Base-by-base conservation (phyloP, 257 asterid species). In the Solanum phureja region DNA sequence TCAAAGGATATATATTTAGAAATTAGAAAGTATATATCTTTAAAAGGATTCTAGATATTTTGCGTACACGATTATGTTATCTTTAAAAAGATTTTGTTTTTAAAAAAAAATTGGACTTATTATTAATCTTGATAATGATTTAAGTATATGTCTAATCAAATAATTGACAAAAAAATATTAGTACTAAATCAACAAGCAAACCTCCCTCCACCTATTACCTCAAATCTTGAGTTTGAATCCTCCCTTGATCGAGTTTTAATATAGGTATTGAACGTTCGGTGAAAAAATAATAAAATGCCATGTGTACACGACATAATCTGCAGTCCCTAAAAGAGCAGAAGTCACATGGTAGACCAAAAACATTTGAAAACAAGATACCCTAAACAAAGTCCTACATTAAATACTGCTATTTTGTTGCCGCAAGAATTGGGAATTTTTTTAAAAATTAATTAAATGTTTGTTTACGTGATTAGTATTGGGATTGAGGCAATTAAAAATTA, bases 331-430 rank as follows among this genome's bases (percentile, higher is more conserved):
- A 85, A 85, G 89, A 89, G 90, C 98, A 92, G 29, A 74, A 87
- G 94, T 93, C 94, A 92, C 95, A 88, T 92, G 94, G 91, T 91
- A 90, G 91, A 91, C 93, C 95, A 89, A 90, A 71, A 81, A 81
- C 85, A 81, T 81, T 81, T 81, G 85, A 87, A 73, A 87, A 24
- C 90, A 76, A 86, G 72, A 75, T 24, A 85, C 52, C 58, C 86
- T 89, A 11, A 73, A 88, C 89, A 56, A 49, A 88, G 88, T 83
- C 83, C 24, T 75, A 87, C 83, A 90, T 82, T 90, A 62, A 68
- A 69, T 83, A 74, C 71, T 24, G 92, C 90, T 87, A 77, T 82
- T 86, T 87, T 75, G 86, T 88, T 88, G 92, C 90, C 93, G 94
- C 92, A 90, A 90, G 90, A 85, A 24, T 87, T 89, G 93, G 93